Base-by-base conservation (phyloP, 257 asterid genomes). In the Eucommia ulmoides region DNA sequence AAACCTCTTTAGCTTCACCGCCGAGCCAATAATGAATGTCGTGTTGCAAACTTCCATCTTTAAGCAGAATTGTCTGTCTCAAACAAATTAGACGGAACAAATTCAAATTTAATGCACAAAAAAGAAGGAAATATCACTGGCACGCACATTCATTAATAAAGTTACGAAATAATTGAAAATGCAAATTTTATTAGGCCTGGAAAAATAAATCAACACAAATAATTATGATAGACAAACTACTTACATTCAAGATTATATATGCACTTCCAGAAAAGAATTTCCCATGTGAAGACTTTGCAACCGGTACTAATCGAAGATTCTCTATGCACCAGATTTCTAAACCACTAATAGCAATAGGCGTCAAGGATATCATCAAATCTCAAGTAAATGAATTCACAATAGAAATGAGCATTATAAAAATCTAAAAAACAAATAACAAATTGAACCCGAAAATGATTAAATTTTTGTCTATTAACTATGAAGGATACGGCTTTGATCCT, bases 1-100 rank as follows among this genome's bases (percentile, higher is more conserved):
- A 49, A 41, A 73, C 94, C 83, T 74, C 82, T 55, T 80, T 73
- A 15, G 85, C 79, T 49, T 74, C 88, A 67, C 61, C 76, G 52
- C 95, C 95, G 21, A 78, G 77, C 95, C 95, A 84, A 59, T 78
- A 84, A 58, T 84, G 95, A 65, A 81, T 60, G 59, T 78, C 95
- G 25, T 81, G 84, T 53, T 61, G 75, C 53, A 74, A 75, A 57
- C 70, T 67, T 33, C 93, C 84, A 41, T 60, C 68, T 65, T 69
- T 84, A 53, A 61, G 59, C 65, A 77, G 64, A 66, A 69, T 56
- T 23, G 95, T 84, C 95, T 84, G 69, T 42, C 21, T 16, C 48
- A 42, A 19, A 42, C 48, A 42, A 42, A 42, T 18, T 16, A 42
- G 0, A 42, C 6, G n/a, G n/a, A n/a, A n/a, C n/a, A n/a, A n/a